These are phyloP conservation scores for Hordeum marinum DNA, from an alignment of 176 grass and related monocot species.

Conservation along the genomic window DNA sequence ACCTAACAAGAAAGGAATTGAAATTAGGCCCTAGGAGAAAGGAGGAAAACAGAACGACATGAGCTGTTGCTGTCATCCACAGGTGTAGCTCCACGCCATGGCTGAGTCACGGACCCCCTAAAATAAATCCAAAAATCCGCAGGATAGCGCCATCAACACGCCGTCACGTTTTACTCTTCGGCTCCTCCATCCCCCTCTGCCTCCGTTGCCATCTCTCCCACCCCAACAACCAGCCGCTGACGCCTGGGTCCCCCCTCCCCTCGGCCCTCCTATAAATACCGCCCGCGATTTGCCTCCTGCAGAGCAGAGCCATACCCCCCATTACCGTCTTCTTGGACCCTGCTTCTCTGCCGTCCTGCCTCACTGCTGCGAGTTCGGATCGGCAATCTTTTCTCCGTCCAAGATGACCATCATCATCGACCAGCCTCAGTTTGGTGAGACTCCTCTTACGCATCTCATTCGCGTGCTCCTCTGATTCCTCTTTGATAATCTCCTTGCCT, in stretches of 20 bases:
- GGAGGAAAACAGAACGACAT: background rate
- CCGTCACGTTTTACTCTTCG: background rate
- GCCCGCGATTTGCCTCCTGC: background rate
- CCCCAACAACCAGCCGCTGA: background rate
- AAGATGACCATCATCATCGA: conserved; percentile 78
- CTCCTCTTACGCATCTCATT: background rate
- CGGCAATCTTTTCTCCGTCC: background rate
- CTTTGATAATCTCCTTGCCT: background rate
- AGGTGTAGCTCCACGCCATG: conserved; percentile 44
- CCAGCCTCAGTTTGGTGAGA: conserved; percentile 51
- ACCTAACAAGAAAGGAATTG: too few relatives aligned
- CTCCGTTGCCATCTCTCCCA: background rate
- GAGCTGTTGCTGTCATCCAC: conserved; percentile 21
- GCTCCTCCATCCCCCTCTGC: background rate
- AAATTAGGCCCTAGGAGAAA: too few relatives aligned
- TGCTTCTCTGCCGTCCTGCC: background rate
- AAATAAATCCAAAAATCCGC: background rate
- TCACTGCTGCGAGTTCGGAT: background rate
- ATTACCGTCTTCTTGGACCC: conserved; percentile 3
- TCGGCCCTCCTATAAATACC: conserved; percentile 15
- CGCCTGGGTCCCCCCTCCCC: background rate
- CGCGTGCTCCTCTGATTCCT: background rate
- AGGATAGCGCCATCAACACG: background rate
- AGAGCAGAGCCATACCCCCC: background rate
- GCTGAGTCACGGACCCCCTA: conserved; percentile 35